Conservation (phyloP, 352 stramenopile genomes). For the Phytophthora pinifolia region DNA sequence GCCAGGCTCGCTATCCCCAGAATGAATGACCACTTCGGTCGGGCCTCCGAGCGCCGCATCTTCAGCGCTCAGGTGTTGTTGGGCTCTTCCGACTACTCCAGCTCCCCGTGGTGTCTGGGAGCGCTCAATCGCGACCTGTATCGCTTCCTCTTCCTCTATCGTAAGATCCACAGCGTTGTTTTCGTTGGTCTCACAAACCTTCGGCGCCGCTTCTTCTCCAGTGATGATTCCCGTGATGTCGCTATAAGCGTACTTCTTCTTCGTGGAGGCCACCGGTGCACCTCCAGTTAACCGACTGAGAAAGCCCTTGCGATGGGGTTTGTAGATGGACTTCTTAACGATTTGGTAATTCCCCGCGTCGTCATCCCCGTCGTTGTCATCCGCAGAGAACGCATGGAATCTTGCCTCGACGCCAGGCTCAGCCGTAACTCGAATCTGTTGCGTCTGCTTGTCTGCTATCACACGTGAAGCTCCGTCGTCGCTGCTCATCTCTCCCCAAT, state of each 20-base stretch:
- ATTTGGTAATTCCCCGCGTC: conserved; percentile 32
- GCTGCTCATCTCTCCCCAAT: conserved; percentile 3
- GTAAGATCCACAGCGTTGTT: conserved; percentile 17
- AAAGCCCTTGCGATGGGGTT: conserved; percentile 42
- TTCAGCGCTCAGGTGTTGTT: conserved; percentile 20
- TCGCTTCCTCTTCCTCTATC: conserved; percentile 49
- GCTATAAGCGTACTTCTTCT: conserved; percentile 21
- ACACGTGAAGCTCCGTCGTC: not conserved
- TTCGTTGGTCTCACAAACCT: not conserved
- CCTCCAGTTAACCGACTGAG: conserved; percentile 27
- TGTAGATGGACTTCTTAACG: conserved; percentile 76
- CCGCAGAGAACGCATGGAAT: conserved; percentile 32
- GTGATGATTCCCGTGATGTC: conserved; percentile 26
- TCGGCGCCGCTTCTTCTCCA: conserved; percentile 16
- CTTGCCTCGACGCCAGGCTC: conserved; percentile 9
- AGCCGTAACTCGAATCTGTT: not conserved
- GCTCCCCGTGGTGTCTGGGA: not conserved
- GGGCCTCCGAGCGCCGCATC: conserved; percentile 30
- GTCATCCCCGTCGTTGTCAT: conserved; percentile 19
- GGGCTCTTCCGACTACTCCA: conserved; percentile 1
- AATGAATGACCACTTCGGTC: conserved; percentile 76
- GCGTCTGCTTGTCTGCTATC: not conserved
- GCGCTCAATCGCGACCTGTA: conserved; percentile 50
- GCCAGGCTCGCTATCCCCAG: conserved; percentile 60
- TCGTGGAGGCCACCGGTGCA: conserved; percentile 10